phyloP scores from a whole-genome alignment of 352 stramenopile genomes.

The Phytophthora pinifolia region DNA sequence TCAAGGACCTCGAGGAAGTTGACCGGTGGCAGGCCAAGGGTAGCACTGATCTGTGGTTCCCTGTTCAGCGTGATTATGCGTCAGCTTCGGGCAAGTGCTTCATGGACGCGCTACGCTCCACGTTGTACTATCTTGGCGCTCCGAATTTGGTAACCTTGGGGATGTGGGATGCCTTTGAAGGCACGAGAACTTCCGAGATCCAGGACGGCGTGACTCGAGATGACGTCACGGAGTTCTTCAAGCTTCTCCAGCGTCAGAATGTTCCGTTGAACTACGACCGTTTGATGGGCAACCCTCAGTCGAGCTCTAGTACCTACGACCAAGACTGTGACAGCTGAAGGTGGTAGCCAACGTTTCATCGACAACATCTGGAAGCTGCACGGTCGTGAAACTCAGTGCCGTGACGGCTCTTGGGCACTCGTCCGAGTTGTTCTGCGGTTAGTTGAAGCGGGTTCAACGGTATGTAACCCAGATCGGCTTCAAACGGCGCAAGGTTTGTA shows the following conservation, averaged over 20 bases:
- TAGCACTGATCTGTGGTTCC: too few relatives aligned
- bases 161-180: conserved; percentile 13
- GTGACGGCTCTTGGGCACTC: not conserved
- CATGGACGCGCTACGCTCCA: conserved; percentile 3
- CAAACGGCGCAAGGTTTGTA: not conserved
- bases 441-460: not conserved
- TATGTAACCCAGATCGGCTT: not conserved
- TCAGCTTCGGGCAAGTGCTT: conserved; percentile 5
- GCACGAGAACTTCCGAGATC: not conserved
- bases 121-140: not conserved
- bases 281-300: not conserved
- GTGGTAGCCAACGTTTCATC: too few relatives aligned
- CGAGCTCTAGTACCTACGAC: too few relatives aligned
- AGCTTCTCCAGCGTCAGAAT: conserved; percentile 1
- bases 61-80: not conserved
- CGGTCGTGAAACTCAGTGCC: not conserved
- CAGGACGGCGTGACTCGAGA: not conserved
- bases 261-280: not conserved
- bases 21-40: too few relatives aligned
- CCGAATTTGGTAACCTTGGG: not conserved
- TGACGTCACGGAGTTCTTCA: conserved; percentile 6
- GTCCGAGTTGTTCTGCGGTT: not conserved
- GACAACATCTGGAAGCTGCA: not conserved
- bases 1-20: too few relatives aligned
- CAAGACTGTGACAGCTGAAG: too few relatives aligned